Conservation (phyloP, 140 eudicot genomes). For the Flaveria floridana region DNA sequence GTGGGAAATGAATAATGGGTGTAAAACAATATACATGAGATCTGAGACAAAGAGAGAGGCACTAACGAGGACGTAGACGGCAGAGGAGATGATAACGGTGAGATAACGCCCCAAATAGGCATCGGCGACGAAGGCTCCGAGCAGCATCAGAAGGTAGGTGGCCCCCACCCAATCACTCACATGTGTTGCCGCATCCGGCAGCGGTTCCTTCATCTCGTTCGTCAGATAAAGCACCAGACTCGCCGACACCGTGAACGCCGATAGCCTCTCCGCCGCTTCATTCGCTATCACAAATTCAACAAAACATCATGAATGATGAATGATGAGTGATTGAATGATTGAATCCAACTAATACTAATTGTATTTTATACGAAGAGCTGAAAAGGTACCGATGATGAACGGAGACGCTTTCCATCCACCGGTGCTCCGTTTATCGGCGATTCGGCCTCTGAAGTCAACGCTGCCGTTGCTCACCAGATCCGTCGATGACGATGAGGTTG, state of each 20-base stretch:
- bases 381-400: conserved; percentile 60
- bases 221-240: conserved; percentile 69
- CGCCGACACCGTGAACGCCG: conserved; percentile 72
- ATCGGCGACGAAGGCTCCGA: conserved; percentile 85
- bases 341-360: neutral
- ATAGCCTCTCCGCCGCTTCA: conserved; percentile 84
- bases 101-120: conserved; percentile 79
- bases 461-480: conserved; percentile 62
- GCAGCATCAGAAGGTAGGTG: conserved; percentile 58
- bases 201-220: conserved; percentile 61
- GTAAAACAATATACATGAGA: too few species aligned
- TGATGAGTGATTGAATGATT: too few species aligned
- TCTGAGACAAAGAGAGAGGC: neutral
- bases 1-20: too few species aligned
- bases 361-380: neutral
- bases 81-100: conserved; percentile 67
- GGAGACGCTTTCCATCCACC: conserved; percentile 94
- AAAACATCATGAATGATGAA: neutral
- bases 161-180: conserved; percentile 93
- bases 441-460: conserved; percentile 56
- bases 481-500: conserved; percentile 25
- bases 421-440: conserved; percentile 59
- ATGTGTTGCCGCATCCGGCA: conserved; percentile 81
- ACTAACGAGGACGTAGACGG: conserved; percentile 56
- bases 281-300: conserved; percentile 37